Evolutionary conservation across 164 flowering plant species (phyloP), one percentile per base, ranked within the genome.

Genomic region (Umbilicus rupestris): DNA sequence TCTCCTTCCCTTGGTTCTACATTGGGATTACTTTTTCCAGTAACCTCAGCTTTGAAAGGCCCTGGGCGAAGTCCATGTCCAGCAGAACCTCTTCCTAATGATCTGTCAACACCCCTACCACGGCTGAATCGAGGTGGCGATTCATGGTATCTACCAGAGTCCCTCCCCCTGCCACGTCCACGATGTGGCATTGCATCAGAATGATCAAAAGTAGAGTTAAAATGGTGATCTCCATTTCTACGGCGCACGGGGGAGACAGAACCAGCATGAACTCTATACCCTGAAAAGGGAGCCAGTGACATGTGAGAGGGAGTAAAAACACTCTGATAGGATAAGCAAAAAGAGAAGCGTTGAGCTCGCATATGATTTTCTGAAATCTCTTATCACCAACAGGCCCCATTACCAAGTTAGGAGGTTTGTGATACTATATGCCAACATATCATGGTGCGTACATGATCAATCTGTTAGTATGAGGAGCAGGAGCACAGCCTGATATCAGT

Each of bases 1-100:
- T 93, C 98, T 71, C 96, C 98, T 69, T 88, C 96, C 72, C 98
- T 87, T 68, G 93, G 96, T 50, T 84, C 79, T 22, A 93, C 92
- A 83, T 90, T 93, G 50, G 96, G 87, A 73, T 85, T 87, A 69
- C 84, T 88, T 78, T 88, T 80, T 69, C 65, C 75, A 50, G 73
- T 26, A 20, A 75, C 78, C 47, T 86, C 98, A 42, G 78, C 78
- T 80, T 88, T 84, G 55, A 81, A 64, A 30, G 79, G 73, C 19
- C 81, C 80, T 66, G 78, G 75, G 69, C 78, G 87, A 80, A 75
- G 67, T 33, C 80, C 83, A 70, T 77, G 82, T 22, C 79, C 85
- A 77, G 77, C 90, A 58, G 77, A 75, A 71, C 78, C 83, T 78
- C 94, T 82, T 10, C 80, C 85, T 69, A 63, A 66, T 63, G 84